Base-by-base conservation (phyloP, 202 grass and related monocot genomes). In the Brachypodium distachyon region DNA sequence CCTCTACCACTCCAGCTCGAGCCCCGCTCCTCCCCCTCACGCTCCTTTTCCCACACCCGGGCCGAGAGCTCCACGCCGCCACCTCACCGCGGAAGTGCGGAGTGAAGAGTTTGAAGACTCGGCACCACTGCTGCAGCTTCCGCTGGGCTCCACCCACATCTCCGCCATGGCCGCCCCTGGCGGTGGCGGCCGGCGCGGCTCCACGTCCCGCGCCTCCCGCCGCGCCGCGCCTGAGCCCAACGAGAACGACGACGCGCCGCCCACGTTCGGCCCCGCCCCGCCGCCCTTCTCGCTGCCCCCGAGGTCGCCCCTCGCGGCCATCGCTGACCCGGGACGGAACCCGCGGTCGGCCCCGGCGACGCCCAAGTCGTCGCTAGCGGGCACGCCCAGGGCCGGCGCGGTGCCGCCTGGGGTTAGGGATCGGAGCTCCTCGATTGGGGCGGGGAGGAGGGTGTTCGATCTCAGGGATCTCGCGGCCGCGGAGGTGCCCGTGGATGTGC, bases 251-350 rank as follows among this genome's bases (percentile, higher is more conserved):
- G 81, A 91, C 62, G 57, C 0, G 6, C 73, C 51, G 7, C 82
- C 60, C 28, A 26, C 64, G 26, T 41, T 77, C 42, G 74, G 73
- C 57, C 57, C 42, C 34, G 59, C 25, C 43, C 63, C 19, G 6
- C 63, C 19, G 6, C 62, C 64, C 5, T 85, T 82, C 79, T 27
- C 54, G 69, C 70, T 84, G 69, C 86, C 79, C 16, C 92, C 86
- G 40, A 70, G 92, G 85, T 96, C 92, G 44, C 92, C 92, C 46
- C 89, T 96, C 25, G 64, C 83, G 59, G 87, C 92, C 77, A 96
- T 96, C 78, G 83, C 89, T 16, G 90, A 89, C 55, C 86, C 81
- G n/a, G 59, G 73, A 2, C 60, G 85, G 74, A 90, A 86, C 77
- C 89, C 86, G 7, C 85, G 76, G 87, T 92, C 89, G 43, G 83